phyloP scores from a whole-genome alignment of 1,284 basidiomycete species.

The Hemileia vastatrix region DNA sequence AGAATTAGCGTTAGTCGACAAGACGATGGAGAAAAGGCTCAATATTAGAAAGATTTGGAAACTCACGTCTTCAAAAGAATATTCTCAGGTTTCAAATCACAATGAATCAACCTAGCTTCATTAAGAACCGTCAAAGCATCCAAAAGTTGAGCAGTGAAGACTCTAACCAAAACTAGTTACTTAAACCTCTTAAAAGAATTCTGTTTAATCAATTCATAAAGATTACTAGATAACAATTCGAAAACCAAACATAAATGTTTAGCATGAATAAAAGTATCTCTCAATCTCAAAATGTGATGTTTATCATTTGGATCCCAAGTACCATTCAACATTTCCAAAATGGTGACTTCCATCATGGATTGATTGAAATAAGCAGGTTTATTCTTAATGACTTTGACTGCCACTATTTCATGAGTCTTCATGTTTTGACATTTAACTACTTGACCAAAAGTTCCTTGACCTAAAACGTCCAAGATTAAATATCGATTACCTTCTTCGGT shows the following conservation, averaged over 20 bases:
- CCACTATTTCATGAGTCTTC: slow-evolving; percentile 43
- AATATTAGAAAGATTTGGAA: slow-evolving; percentile 29
- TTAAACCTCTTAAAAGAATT: slow-evolving; percentile 44
- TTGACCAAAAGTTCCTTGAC: too few species aligned
- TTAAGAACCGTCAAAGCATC: slow-evolving; percentile 41
- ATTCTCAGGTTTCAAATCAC: slow-evolving; percentile 44
- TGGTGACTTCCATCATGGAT: slow-evolving; percentile 45
- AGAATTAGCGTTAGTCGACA: not conserved
- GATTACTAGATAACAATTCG: slow-evolving; percentile 41
- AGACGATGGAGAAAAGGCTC: slow-evolving; percentile 2
- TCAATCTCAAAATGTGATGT: slow-evolving; percentile 41
- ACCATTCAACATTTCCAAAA: slow-evolving; percentile 41
- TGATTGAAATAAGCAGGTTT: slow-evolving; percentile 44
- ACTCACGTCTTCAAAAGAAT: slow-evolving; percentile 37
- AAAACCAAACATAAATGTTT: slow-evolving; percentile 43
- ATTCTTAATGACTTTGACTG: slow-evolving; percentile 45
- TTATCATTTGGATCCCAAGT: slow-evolving; percentile 43
- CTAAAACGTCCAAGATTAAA: slow-evolving; percentile 42
- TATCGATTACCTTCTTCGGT: slow-evolving; percentile 35
- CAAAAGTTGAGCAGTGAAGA: slow-evolving; percentile 41
- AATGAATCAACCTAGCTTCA: slow-evolving; percentile 42
- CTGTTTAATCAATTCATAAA: slow-evolving; percentile 45
- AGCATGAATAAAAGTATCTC: slow-evolving; percentile 42
- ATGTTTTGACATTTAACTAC: slow-evolving; percentile 45
- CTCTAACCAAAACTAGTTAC: slow-evolving; percentile 42